These are phyloP conservation scores for Paecilomyces sp. DNA, from an alignment of 2,329 filamentous ascomycete genomes.

Conservation along the genomic window DNA sequence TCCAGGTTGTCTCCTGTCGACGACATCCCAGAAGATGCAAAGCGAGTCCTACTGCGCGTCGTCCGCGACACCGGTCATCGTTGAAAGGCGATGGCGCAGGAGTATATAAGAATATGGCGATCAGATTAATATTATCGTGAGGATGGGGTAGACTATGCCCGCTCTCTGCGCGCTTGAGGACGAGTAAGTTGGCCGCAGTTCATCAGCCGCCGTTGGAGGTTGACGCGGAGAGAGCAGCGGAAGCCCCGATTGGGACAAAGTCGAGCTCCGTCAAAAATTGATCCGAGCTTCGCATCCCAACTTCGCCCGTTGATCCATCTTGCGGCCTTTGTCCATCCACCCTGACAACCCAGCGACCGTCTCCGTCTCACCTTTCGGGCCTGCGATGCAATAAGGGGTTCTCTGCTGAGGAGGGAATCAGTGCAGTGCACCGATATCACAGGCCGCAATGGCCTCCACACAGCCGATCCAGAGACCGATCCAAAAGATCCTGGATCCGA, in stretches of 20 bases:
- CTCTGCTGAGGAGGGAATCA: conserved; percentile 3
- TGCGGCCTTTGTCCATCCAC: conserved; percentile 11
- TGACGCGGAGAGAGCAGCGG: not conserved
- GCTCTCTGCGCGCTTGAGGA: conserved; percentile 5
- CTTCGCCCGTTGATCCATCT: conserved; percentile 12
- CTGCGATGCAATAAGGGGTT: conserved; percentile 13
- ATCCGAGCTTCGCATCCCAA: conserved; percentile 8
- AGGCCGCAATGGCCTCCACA: conserved; percentile 29
- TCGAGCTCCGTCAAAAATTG: conserved; percentile 26
- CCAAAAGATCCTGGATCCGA: conserved; percentile 32
- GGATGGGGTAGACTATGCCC: not conserved
- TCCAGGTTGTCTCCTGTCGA: conserved; percentile 9
- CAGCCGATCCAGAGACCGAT: conserved; percentile 16
- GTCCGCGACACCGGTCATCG: conserved; percentile 11
- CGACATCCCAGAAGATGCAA: conserved; percentile 13
- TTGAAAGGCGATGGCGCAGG: conserved; percentile 1
- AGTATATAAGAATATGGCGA: not conserved
- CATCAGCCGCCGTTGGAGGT: conserved; percentile 5
- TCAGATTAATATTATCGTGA: conserved; percentile 1
- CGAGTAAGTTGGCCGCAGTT: not conserved
- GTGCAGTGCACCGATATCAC: conserved; percentile 3
- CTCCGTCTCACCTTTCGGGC: conserved; percentile 1
- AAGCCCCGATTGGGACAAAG: conserved; percentile 3
- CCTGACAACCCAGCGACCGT: conserved; percentile 8
- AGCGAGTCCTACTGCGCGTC: conserved; percentile 5